These are phyloP conservation scores for Hura crepitans DNA, from an alignment of 441 rosid species.

Conservation along the genomic window DNA sequence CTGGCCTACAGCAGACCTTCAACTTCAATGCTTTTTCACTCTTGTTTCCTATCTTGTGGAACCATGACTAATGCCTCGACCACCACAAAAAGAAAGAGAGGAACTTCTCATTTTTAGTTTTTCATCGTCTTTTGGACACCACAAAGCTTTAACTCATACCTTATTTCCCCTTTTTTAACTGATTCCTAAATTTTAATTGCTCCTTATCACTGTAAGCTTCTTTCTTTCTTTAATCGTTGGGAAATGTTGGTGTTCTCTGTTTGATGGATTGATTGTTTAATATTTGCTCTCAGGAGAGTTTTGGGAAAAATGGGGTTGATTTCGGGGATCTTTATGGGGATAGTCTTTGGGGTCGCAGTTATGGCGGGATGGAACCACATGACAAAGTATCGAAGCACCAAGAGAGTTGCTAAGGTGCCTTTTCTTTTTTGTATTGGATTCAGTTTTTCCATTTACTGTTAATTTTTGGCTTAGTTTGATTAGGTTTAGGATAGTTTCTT, in stretches of 20 bases:
- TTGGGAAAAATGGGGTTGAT: constrained; percentile 71
- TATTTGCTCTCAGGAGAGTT: constrained; percentile 13
- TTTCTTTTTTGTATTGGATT: background rate
- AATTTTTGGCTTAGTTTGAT: constrained; percentile 1
- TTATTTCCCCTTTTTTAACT: background rate
- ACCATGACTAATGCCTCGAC: background rate
- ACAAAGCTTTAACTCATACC: background rate
- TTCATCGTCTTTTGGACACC: background rate
- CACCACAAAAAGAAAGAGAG: background rate
- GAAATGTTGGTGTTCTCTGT: background rate
- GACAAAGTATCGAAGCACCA: constrained; percentile 77
- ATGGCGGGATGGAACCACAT: constrained; percentile 94
- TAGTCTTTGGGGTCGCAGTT: constrained; percentile 68
- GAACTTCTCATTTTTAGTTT: too few species aligned
- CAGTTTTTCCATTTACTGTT: background rate
- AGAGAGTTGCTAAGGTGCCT: constrained; percentile 76
- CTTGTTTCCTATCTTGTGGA: background rate
- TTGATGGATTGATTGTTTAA: background rate
- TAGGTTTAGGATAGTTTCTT: background rate
- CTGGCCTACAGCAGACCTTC: constrained; percentile 11
- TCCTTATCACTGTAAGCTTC: background rate
- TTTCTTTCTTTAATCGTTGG: background rate
- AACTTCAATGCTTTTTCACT: constrained; percentile 1
- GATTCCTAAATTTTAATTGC: background rate
- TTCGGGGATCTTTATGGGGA: constrained; percentile 74